Base-by-base conservation (phyloP, 2,329 filamentous ascomycete genomes). In the Fusarium haematococcum region DNA sequence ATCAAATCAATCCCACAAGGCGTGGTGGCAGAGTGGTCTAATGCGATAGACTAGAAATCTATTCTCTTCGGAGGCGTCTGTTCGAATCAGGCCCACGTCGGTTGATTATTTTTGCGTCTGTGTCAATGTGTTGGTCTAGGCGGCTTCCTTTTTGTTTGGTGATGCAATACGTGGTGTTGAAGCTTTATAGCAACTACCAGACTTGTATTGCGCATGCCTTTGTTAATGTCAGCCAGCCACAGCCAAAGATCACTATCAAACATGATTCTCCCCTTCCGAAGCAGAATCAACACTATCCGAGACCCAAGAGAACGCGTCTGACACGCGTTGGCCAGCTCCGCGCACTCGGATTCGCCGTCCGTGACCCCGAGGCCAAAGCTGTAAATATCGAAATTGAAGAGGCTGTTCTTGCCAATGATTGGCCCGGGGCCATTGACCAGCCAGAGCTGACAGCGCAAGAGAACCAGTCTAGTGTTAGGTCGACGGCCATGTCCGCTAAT, bases 11-110 rank as follows among this genome's bases (percentile, higher is more conserved):
- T 70, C 43, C 57, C 69, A 2, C 16, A 54, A 75, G 75, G 75
- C 75, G 69, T 70, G 68, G 75, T 77, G 75, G 75, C 75, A 78
- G 75, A 77, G 75, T 77, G 75, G 75, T 77, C 75, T 77, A 77
- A 77, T 78, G 75, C 75, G 75, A 74, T 74, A 78, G 75, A 77
- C 75, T 77, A 77, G 75, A 77, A 78, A 77, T 78, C 75, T 78
- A 74, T 74, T 77, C 71, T 73, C 75, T 27, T 77, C 75, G 75
- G 75, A 73, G 71, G 75, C 75, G 75, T 78, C 75, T 78, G 75
- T 78, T 77, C 75, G 71, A 78, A 77, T 77, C 75, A 78, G 75
- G 75, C 74, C 75, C 68, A 70, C 69, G 75, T 77, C 74, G 75
- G 23, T 45, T 71, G 74, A 60, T 62, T 14, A 2, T 62, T 68